Percentiles rank a stretch among this genome's conserved stretches.
phyloP scores from a whole-genome alignment of 768 basidiomycete species.

The Boletus pseudo-olivaceus region DNA sequence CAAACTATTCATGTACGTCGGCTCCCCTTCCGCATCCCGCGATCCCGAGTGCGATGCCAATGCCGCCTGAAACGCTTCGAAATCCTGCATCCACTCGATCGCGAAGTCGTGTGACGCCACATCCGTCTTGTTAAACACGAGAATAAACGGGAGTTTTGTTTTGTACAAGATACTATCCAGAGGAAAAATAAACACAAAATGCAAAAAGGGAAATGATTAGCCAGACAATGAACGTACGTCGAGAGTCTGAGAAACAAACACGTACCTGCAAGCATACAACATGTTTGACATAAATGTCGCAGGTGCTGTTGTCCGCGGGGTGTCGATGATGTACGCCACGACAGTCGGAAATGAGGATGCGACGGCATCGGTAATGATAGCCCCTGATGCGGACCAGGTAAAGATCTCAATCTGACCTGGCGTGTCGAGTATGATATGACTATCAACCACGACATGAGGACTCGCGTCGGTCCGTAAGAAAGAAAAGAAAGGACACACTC shows the following conservation, averaged over 20 bases:
- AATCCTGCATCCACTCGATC: constrained; percentile 97
- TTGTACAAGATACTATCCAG: constrained; percentile 86
- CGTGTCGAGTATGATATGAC: constrained; percentile 93
- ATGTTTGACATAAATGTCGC: constrained; percentile 99
- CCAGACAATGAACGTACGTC: not conserved
- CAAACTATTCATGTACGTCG: constrained; percentile 96
- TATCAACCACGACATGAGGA: constrained; percentile 28
- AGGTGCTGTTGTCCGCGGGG: constrained; percentile 88
- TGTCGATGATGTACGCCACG: constrained; percentile 96
- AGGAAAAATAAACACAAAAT: not conserved
- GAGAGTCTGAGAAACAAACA: constrained; percentile 1
- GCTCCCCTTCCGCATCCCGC: constrained; percentile 80
- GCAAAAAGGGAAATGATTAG: not conserved
- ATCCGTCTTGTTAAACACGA: constrained; percentile 99
- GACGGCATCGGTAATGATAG: constrained; percentile 96
- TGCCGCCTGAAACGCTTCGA: constrained; percentile 91
- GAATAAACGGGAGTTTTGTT: constrained; percentile 93
- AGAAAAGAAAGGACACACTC: constrained; percentile 55
- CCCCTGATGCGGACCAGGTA: constrained; percentile 98
- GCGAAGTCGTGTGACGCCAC: constrained; percentile 89
- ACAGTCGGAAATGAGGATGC: constrained; percentile 92
- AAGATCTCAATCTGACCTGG: constrained; percentile 99
- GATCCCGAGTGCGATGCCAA: constrained; percentile 66
- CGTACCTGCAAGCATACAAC: constrained; percentile 95
- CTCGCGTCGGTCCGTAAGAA: not conserved